Base-by-base conservation (phyloP, 2,329 filamentous ascomycete species). In the Ceratocystis colombiana region DNA sequence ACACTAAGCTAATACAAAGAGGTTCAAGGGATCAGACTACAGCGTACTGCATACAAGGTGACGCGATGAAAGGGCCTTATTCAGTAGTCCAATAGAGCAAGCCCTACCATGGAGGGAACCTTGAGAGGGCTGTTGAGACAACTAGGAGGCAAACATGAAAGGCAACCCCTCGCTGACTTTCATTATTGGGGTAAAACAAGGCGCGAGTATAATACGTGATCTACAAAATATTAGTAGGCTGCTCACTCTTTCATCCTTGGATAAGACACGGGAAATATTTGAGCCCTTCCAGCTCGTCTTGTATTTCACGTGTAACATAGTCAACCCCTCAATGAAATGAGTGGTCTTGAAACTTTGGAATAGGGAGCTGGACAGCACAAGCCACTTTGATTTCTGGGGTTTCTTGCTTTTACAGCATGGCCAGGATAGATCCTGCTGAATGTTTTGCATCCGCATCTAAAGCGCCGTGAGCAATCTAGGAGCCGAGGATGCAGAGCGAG, bases 261-360 rank as follows among this genome's bases (percentile, higher is more conserved):
- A 59, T 30, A 37, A 30, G 25, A 37, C 55, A 59, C 7, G 15
- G 30, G n/a, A 25, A 33, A 37, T 28, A 8, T 59, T 59, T 37
- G 25, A 25, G 28, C 30, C 12, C 55, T 59, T 59, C 55, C 55
- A 59, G 55, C 55, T 37, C 17, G 30, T 59, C 55, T 20, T n/a
- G 30, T 59, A 59, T 33, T 59, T 8, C 15, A 59, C n/a, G 55
- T 59, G 55, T 59, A 59, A 33, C 55, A n/a, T 59, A 5, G 15
- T n/a, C 55, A 37, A 25, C 25, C 25, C 5, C 17, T 37, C 28
- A 37, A 41, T 15, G 37, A 41, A 41, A 12, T 41, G 37, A 15
- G 37, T 12, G 28, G 22, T 59, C 55, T 59, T 25, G 55, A 33
- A 33, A 37, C 55, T 59, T 28, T 25, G 8, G 22, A 20, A 28